A percentile compares a stretch with the other conserved stretches of the same genome.
These are phyloP conservation scores for Ramularia collo-cygni DNA, from an alignment of 2,329 filamentous ascomycete species.

Conservation along the genomic window DNA sequence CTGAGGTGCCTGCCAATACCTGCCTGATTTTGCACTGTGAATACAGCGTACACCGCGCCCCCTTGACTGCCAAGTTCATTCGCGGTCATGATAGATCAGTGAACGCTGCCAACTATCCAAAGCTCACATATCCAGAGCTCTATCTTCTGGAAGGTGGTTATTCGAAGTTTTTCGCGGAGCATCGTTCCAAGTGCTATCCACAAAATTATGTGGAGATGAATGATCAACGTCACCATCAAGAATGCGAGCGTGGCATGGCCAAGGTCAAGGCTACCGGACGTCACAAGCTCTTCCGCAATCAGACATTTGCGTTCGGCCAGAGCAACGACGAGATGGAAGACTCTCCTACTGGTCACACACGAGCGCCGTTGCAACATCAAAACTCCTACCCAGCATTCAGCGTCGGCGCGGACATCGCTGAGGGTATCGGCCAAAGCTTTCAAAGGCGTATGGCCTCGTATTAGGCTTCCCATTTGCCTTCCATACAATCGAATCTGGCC, in stretches of 20 bases:
- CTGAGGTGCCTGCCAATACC: slow-evolving; percentile 57
- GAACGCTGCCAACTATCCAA: slow-evolving; percentile 81
- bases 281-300: slow-evolving; percentile 75
- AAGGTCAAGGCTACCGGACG: slow-evolving; percentile 78
- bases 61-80: slow-evolving; percentile 91
- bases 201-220: slow-evolving; percentile 97
- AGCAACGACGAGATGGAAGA: slow-evolving; percentile 54
- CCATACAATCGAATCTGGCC: not conserved
- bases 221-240: slow-evolving; percentile 80
- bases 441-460: slow-evolving; percentile 32
- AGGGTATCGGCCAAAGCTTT: slow-evolving; percentile 28
- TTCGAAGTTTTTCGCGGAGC: slow-evolving; percentile 78
- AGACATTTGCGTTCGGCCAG: slow-evolving; percentile 92
- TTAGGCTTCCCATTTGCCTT: slow-evolving; percentile 11
- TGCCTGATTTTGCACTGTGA: slow-evolving; percentile 94
- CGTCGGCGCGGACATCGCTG: slow-evolving; percentile 25
- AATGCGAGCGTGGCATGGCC: slow-evolving; percentile 90
- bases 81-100: slow-evolving; percentile 79
- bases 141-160: slow-evolving; percentile 97
- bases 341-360: slow-evolving; percentile 50
- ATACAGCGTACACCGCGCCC: slow-evolving; percentile 93
- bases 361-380: slow-evolving; percentile 14
- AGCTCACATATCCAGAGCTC: slow-evolving; percentile 88
- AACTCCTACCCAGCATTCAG: slow-evolving; percentile 13
- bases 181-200: slow-evolving; percentile 77